Percentiles rank a stretch among this genome's conserved stretches.
Conservation (phyloP, 2,329 filamentous ascomycete species). For the Penicillium sp. region DNA sequence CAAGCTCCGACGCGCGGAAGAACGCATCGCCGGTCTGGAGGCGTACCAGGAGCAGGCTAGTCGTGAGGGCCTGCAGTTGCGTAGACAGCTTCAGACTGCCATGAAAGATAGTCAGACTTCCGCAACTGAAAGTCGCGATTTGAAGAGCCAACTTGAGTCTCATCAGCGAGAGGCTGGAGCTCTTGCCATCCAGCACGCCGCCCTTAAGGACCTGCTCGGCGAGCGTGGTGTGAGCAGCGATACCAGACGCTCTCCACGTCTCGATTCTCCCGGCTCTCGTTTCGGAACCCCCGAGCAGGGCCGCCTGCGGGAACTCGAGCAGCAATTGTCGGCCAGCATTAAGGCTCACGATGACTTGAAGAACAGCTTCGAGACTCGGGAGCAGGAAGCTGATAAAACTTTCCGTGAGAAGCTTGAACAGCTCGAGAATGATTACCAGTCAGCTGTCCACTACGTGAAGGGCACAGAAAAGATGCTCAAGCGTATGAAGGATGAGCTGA, state of each 20-base stretch:
- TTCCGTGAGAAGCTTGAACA: conserved; percentile 93
- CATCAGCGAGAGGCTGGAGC: conserved; percentile 95
- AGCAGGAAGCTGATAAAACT: conserved; percentile 81
- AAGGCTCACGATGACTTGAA: conserved; percentile 86
- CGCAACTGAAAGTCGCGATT: conserved; percentile 75
- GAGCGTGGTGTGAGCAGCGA: conserved; percentile 84
- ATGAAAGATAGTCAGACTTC: conserved; percentile 82
- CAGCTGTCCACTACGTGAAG: conserved; percentile 95
- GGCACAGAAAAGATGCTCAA: conserved; percentile 99
- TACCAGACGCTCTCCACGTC: conserved; percentile 65
- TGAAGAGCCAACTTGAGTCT: conserved; percentile 78
- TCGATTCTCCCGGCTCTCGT: conserved; percentile 72
- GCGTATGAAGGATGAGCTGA: conserved; percentile 96
- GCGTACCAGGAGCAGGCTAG: conserved; percentile 97
- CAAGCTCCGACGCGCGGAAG: conserved; percentile 87
- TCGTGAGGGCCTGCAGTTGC: conserved; percentile 84
- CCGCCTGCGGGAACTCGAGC: conserved; percentile 81
- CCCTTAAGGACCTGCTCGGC: conserved; percentile 86
- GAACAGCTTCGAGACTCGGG: conserved; percentile 71
- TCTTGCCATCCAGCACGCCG: conserved; percentile 85
- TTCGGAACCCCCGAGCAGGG: conserved; percentile 77
- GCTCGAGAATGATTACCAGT: conserved; percentile 96
- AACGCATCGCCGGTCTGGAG: conserved; percentile 93
- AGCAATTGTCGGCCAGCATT: conserved; percentile 75
- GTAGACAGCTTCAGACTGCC: conserved; percentile 83